Percentiles rank a stretch among this genome's conserved stretches.
These are phyloP conservation scores for Apiotrichum porosum DNA, from an alignment of 1,284 basidiomycete species.

Conservation along the genomic window DNA sequence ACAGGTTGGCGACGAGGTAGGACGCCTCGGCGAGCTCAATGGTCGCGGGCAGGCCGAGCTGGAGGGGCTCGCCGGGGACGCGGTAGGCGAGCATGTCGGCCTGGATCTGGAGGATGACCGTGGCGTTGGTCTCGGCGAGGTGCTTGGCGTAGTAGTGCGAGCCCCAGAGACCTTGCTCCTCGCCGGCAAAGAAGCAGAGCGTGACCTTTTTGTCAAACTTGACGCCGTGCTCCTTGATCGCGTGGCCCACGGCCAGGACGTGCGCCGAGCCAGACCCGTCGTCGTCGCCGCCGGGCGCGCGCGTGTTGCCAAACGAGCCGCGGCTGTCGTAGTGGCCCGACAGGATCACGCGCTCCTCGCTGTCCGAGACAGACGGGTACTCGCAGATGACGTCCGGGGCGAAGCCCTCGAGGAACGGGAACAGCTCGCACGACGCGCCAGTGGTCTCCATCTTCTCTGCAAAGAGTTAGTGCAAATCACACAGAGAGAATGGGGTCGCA, in stretches of 20 bases:
- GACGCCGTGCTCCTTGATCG: conserved; percentile 60
- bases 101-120: conserved; percentile 75
- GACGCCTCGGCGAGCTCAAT: conserved; percentile 72
- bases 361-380: conserved; percentile 49
- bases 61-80: conserved; percentile 62
- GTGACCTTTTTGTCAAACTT: conserved; percentile 47
- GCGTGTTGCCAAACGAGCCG: conserved; percentile 70
- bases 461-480: background rate
- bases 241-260: conserved; percentile 67
- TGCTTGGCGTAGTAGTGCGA: conserved; percentile 44
- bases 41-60: conserved; percentile 69
- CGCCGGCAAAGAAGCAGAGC: conserved; percentile 50
- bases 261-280: conserved; percentile 62
- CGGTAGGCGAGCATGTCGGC: conserved; percentile 84
- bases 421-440: conserved; percentile 66
- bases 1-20: conserved; percentile 66
- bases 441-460: conserved; percentile 58
- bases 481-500: too few species aligned
- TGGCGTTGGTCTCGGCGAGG: conserved; percentile 52
- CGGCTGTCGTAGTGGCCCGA: conserved; percentile 81
- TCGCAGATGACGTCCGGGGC: conserved; percentile 75
- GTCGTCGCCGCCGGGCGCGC: conserved; percentile 71
- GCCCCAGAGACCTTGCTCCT: conserved; percentile 53
- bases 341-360: conserved; percentile 54
- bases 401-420: conserved; percentile 64